phyloP scores from a whole-genome alignment of 768 basidiomycete genomes.

The Rhodotorula diobovata region DNA sequence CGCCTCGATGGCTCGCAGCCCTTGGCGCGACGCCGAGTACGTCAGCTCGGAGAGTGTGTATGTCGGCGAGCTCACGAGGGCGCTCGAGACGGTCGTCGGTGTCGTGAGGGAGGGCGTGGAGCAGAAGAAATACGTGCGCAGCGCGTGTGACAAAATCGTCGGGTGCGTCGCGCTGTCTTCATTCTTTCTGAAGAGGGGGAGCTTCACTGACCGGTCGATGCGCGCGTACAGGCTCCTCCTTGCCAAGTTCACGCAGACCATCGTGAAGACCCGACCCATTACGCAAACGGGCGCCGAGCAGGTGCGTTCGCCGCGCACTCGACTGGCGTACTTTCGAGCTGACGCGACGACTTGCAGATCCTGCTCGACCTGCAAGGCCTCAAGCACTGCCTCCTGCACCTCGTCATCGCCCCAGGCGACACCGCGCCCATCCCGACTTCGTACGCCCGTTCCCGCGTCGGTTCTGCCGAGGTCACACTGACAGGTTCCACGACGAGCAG shows the following conservation, averaged over 20 bases:
- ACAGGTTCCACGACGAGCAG: slow-evolving; percentile 48
- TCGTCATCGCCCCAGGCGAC: slow-evolving; percentile 54
- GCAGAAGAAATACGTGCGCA: slow-evolving; percentile 89
- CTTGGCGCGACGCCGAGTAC: slow-evolving; percentile 72
- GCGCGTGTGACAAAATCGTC: slow-evolving; percentile 84
- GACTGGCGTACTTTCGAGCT: slow-evolving; percentile 6
- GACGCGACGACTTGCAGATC: slow-evolving; percentile 52
- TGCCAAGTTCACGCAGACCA: slow-evolving; percentile 77
- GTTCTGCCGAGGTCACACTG: neutral
- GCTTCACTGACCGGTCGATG: neutral
- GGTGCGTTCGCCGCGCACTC: slow-evolving; percentile 51
- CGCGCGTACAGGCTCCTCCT: slow-evolving; percentile 71
- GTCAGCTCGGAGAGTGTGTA: slow-evolving; percentile 84
- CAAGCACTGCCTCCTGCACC: slow-evolving; percentile 72
- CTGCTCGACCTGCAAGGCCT: slow-evolving; percentile 84
- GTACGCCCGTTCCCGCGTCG: slow-evolving; percentile 13
- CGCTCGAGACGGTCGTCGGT: slow-evolving; percentile 70
- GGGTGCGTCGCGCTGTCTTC: slow-evolving; percentile 55
- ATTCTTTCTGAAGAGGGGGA: neutral
- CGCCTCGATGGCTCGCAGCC: slow-evolving; percentile 65
- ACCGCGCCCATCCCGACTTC: slow-evolving; percentile 42
- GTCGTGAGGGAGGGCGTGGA: slow-evolving; percentile 74
- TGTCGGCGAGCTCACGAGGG: slow-evolving; percentile 67
- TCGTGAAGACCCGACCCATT: slow-evolving; percentile 85
- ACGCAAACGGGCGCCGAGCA: slow-evolving; percentile 94